Evolutionary conservation across 352 stramenopile genomes (phyloP), one percentile per base, ranked within the genome.

Genomic region (Globisporangium camurandrum): DNA sequence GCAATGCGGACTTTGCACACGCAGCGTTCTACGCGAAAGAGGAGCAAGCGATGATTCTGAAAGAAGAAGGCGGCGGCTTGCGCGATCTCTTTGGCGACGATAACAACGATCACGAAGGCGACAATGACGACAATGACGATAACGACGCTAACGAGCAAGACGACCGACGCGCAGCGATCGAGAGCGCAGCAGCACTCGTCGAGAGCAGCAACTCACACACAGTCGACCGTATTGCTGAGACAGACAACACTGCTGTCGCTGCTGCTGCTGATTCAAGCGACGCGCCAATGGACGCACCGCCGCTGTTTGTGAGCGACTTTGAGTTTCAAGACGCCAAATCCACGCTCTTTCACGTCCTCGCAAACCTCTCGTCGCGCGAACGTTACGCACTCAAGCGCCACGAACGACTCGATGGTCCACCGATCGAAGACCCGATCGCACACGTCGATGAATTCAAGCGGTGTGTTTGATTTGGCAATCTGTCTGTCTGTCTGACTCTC

Each of bases 361-460:
- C 56, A 12, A 56, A 52, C 22, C 47, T 80, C 19, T 62, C 72
- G 17, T 26, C 56, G 2, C 41, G 59, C 9, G 72, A 84, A 43
- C 41, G 52, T 28, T 46, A 27, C 10, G 67, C 51, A 14, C 69
- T 84, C 48, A 40, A 45, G 36, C 57, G 57, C 16, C 68, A 70
- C 37, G 41, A 59, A 6, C 50, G 56, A 34, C 46, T 70, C 47
- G 59, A 47, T 24, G 73, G 73, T 0, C 70, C 73, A 1, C 73
- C 70, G n/a, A 61, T 76, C 34, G 66, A 82, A 49, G 60, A 66
- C 17, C 57, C 73, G 40, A 66, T 70, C 40, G 56, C 61, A 10
- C 67, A 75, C 27, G 45, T 57, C 23, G 68, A 79, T 51, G 68
- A 80, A 31, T 74, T 69, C 54, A 66, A 66, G 23, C 44, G 66